A percentile compares a stretch with the other conserved stretches of the same genome.
Conservation (phyloP, 2,329 filamentous ascomycete genomes). For the Purpureocillium lavendulum region DNA sequence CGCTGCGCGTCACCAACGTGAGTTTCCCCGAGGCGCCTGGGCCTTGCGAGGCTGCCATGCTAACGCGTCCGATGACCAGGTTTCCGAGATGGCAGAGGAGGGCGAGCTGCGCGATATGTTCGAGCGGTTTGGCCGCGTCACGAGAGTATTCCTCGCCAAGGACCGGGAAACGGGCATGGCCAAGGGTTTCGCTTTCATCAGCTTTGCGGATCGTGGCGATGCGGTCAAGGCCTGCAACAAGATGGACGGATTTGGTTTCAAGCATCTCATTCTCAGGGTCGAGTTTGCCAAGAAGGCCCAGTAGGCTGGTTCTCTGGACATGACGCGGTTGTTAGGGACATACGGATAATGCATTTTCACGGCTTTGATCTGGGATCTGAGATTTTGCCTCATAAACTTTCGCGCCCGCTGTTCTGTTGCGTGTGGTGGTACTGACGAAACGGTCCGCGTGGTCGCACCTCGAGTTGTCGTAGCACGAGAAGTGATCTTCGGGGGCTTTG, state of each 20-base stretch:
- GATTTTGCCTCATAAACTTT: too few relatives aligned
- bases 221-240: slow-evolving; percentile 90
- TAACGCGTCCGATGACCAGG: slow-evolving; percentile 37
- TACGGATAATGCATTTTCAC: slow-evolving; percentile 4
- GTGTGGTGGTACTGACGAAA: too few relatives aligned
- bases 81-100: slow-evolving; percentile 96
- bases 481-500: too few relatives aligned
- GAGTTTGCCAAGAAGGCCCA: slow-evolving; percentile 75
- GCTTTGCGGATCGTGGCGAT: slow-evolving; percentile 82
- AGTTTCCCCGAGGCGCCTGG: slow-evolving; percentile 28
- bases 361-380: neutral
- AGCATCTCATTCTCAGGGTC: slow-evolving; percentile 77
- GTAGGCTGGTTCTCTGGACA: slow-evolving; percentile 18
- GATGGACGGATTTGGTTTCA: slow-evolving; percentile 93
- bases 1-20: slow-evolving; percentile 95
- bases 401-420: too few relatives aligned
- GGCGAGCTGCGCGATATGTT: slow-evolving; percentile 95
- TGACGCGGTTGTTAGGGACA: slow-evolving; percentile 1
- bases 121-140: slow-evolving; percentile 93
- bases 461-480: too few relatives aligned
- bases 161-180: slow-evolving; percentile 92
- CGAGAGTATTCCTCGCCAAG: slow-evolving; percentile 94
- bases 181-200: slow-evolving; percentile 99
- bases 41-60: neutral
- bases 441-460: too few relatives aligned